Evolutionary conservation across 495 filamentous ascomycete species (phyloP).

Genomic region (Tuber borchii): DNA sequence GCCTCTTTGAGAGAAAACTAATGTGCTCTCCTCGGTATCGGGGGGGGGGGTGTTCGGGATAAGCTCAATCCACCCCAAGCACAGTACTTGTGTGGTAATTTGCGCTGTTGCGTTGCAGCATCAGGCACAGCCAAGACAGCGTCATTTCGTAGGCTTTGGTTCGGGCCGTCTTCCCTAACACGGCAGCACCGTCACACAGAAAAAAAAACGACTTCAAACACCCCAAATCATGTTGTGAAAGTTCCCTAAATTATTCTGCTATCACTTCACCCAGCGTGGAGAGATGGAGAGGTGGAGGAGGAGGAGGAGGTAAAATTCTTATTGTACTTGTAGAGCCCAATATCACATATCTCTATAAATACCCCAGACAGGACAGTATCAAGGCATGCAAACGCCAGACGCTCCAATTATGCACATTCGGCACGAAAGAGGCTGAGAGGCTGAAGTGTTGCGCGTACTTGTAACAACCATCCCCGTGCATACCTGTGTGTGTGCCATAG

Average conservation of each 20-base stretch:
- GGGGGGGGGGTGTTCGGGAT: neutral
- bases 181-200: neutral
- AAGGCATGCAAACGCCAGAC: neutral
- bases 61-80: neutral
- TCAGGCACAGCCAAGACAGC: neutral
- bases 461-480: neutral
- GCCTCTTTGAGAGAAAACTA: neutral
- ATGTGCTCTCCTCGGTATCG: neutral
- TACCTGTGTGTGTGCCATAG: neutral
- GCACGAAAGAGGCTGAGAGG: conserved; percentile 1
- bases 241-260: neutral
- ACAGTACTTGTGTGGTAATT: neutral
- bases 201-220: neutral
- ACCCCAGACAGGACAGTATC: neutral
- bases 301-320: neutral
- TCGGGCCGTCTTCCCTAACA: neutral
- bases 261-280: neutral
- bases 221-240: neutral
- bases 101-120: neutral
- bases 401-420: neutral
- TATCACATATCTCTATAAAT: neutral
- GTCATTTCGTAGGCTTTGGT: neutral
- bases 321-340: neutral
- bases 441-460: neutral
- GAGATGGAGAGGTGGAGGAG: neutral